Conservation (phyloP, 1,284 basidiomycete genomes). For the Grifola frondosa region DNA sequence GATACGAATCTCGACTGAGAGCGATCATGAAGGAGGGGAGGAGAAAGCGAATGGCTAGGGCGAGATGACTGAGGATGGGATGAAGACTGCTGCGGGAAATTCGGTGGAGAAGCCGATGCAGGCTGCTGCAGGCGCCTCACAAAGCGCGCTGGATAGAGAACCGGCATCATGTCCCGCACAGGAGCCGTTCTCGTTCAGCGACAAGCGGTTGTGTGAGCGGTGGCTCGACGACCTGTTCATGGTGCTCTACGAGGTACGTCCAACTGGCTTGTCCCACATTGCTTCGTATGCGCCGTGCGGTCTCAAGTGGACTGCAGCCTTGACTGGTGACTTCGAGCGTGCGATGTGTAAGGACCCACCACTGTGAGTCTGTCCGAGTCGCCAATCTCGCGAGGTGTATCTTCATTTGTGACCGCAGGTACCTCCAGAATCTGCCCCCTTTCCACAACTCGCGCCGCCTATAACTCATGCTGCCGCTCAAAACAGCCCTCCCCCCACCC, state of each 20-base stretch:
- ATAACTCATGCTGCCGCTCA: no score
- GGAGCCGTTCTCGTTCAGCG: slow-evolving; percentile 86
- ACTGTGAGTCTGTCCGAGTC: no score
- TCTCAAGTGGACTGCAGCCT: no score
- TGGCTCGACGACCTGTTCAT: slow-evolving; percentile 99
- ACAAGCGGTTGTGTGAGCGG: slow-evolving; percentile 93
- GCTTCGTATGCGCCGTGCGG: slow-evolving; percentile 1
- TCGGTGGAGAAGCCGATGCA: slow-evolving; percentile 59
- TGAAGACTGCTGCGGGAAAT: slow-evolving; percentile 20
- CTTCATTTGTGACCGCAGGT: no score
- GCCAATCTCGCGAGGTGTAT: no score
- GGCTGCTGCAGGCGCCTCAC: slow-evolving; percentile 45
- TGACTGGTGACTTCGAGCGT: no score
- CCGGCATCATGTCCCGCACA: slow-evolving; percentile 35
- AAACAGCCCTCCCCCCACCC: no score
- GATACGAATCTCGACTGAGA: slow-evolving; percentile 86
- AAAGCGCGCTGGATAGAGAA: slow-evolving; percentile 39
- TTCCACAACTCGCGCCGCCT: no score
- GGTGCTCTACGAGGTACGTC: slow-evolving; percentile 88
- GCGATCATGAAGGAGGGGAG: slow-evolving; percentile 41
- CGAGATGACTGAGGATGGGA: slow-evolving; percentile 23
- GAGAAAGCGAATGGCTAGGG: slow-evolving; percentile 29
- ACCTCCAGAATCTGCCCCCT: no score
- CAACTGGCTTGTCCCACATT: not conserved
- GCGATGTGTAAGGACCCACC: no score